A percentile compares a stretch with the other conserved stretches of the same genome.
Conservation (phyloP, 2,329 filamentous ascomycete species). For the Colletotrichum tanaceti region DNA sequence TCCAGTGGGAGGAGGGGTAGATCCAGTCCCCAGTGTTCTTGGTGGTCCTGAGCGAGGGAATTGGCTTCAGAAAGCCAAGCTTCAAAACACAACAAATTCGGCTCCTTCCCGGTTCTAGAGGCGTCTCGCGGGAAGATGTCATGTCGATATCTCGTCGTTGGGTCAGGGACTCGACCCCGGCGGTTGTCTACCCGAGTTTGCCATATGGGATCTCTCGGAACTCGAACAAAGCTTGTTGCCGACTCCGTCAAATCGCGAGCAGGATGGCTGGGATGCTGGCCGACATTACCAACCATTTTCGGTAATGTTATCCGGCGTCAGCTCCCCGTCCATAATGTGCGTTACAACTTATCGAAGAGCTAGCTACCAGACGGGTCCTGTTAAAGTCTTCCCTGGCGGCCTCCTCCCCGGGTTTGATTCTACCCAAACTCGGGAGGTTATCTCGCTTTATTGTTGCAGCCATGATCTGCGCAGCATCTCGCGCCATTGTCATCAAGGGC, state of each 20-base stretch:
- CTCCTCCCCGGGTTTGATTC: neutral
- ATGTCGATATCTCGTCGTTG: constrained; percentile 1
- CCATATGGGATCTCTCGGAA: neutral
- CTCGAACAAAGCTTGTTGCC: neutral
- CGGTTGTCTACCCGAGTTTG: constrained; percentile 19
- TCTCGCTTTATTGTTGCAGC: neutral
- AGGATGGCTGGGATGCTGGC: neutral
- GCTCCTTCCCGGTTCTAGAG: too few relatives aligned
- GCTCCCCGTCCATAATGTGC: neutral
- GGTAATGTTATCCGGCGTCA: neutral
- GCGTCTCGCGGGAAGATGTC: neutral
- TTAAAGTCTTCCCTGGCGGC: neutral
- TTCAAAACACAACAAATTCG: neutral
- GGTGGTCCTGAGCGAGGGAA: neutral
- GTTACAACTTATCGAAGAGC: neutral
- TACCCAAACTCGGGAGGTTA: neutral
- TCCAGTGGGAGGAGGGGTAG: neutral
- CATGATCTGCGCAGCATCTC: neutral
- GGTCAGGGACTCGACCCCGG: constrained; percentile 7
- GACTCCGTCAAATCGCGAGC: neutral
- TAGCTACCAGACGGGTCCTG: neutral
- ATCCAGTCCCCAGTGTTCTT: too few relatives aligned
- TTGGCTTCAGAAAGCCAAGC: neutral
- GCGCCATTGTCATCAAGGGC: neutral
- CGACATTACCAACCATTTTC: neutral